These are phyloP conservation scores for Gleditsia sinensis DNA, from an alignment of 306 rosid genomes.

Conservation along the genomic window DNA sequence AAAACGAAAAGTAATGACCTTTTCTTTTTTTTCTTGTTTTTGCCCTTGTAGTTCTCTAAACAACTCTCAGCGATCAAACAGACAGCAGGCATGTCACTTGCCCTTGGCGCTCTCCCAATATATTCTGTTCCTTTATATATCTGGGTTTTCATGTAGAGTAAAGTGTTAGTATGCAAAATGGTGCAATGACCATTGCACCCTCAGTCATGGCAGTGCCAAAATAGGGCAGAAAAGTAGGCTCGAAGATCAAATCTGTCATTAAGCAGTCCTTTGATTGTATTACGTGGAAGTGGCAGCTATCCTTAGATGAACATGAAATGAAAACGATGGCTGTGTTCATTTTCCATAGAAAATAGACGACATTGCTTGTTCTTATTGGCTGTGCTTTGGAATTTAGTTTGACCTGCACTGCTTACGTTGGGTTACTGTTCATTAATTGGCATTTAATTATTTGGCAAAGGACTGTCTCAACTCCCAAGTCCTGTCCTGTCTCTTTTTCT, in stretches of 20 bases:
- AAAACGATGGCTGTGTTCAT: constrained; percentile 31
- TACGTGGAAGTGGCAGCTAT: constrained; percentile 18
- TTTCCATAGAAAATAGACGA: not conserved
- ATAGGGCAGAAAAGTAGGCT: not conserved
- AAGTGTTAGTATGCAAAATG: constrained; percentile 4
- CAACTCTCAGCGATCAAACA: constrained; percentile 55
- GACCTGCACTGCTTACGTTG: not conserved
- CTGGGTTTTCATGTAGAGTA: constrained; percentile 35
- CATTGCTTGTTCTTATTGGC: not conserved
- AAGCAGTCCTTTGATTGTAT: constrained; percentile 23
- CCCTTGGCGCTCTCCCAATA: constrained; percentile 21
- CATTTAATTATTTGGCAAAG: not conserved
- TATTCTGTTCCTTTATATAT: not conserved
- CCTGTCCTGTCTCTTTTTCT: not conserved
- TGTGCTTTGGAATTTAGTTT: not conserved
- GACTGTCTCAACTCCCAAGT: not conserved
- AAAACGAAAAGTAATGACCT: not conserved
- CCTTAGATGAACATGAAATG: not conserved
- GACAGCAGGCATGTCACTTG: constrained; percentile 37
- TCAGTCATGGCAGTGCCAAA: not conserved
- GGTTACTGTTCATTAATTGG: not conserved
- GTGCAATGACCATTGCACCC: constrained; percentile 34
- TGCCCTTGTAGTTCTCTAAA: constrained; percentile 13
- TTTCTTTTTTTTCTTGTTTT: not conserved
- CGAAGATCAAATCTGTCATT: not conserved